Evolutionary conservation across 2,329 filamentous ascomycete genomes (phyloP).

Genomic region (Arthrobotrys sphaeroides): DNA sequence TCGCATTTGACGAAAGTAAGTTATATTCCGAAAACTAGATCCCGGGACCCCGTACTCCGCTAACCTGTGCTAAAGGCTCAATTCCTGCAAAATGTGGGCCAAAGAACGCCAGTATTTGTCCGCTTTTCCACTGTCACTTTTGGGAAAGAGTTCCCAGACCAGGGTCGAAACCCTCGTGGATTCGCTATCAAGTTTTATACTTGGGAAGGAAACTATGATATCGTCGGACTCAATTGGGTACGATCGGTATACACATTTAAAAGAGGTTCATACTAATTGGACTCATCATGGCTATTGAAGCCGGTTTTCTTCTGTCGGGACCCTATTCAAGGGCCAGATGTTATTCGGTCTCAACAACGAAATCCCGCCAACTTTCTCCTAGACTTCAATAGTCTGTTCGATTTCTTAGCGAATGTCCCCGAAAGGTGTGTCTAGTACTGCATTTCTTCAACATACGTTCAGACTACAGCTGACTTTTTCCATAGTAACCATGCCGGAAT

Average conservation of each 20-base stretch:
- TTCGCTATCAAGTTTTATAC: conserved; percentile 67
- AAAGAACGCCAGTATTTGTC: conserved; percentile 63
- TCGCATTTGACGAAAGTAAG: conserved; percentile 50
- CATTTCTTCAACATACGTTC: neutral
- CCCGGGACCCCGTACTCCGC: too few relatives aligned
- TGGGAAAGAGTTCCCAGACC: conserved; percentile 63
- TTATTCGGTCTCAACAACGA: conserved; percentile 64
- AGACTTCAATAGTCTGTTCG: conserved; percentile 65
- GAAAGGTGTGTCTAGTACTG: conserved; percentile 60
- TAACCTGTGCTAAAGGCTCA: conserved; percentile 59
- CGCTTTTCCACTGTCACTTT: conserved; percentile 64
- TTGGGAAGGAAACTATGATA: conserved; percentile 65
- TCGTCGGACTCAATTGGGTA: conserved; percentile 64
- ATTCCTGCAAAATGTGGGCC: conserved; percentile 61
- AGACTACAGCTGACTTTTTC: neutral
- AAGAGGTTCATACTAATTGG: neutral
- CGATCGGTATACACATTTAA: conserved; percentile 3
- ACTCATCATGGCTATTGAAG: conserved; percentile 44
- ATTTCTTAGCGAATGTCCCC: conserved; percentile 65
- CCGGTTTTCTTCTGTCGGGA: conserved; percentile 66
- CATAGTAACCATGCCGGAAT: conserved; percentile 64
- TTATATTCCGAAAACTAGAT: neutral
- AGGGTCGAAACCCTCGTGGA: conserved; percentile 64
- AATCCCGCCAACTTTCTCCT: conserved; percentile 65
- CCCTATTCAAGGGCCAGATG: conserved; percentile 64